These are phyloP conservation scores for Fallopia convolvulus DNA, from an alignment of 148 eudicot genomes.

Conservation along the genomic window DNA sequence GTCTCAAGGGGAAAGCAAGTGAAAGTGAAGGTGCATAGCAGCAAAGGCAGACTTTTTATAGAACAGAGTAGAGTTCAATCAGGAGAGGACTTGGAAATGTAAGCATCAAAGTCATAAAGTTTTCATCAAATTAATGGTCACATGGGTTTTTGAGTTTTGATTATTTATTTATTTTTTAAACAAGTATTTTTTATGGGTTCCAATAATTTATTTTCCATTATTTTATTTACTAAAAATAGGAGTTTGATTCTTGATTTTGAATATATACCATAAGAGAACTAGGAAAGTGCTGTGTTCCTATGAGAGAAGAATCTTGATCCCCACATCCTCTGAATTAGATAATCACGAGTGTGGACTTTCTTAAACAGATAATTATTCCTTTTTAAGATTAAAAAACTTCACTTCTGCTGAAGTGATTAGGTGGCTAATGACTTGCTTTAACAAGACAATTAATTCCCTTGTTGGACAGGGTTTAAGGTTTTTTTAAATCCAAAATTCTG, in stretches of 20 bases:
- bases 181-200: background rate
- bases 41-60: constrained; percentile 9
- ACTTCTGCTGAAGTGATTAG: background rate
- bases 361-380: constrained; percentile 4
- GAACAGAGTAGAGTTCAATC: constrained; percentile 10
- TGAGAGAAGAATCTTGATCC: constrained; percentile 5
- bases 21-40: constrained; percentile 6
- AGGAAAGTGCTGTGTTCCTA: background rate
- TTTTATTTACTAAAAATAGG: constrained; percentile 6
- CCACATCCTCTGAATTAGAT: constrained; percentile 6
- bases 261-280: background rate
- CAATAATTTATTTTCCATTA: background rate
- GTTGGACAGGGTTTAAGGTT: constrained; percentile 2
- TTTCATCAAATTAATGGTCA: constrained; percentile 5
- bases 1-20: background rate
- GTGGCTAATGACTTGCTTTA: constrained; percentile 1
- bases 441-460: background rate
- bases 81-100: constrained; percentile 12
- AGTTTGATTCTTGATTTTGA: background rate
- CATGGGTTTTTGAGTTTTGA: background rate
- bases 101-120: constrained; percentile 10
- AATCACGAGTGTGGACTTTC: constrained; percentile 4
- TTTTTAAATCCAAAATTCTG: background rate
- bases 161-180: background rate
- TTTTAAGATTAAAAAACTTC: background rate